Percentiles rank a stretch among this genome's conserved stretches.
phyloP scores from a whole-genome alignment of 805 yeast genomes.

The Yarrowia sp. region DNA sequence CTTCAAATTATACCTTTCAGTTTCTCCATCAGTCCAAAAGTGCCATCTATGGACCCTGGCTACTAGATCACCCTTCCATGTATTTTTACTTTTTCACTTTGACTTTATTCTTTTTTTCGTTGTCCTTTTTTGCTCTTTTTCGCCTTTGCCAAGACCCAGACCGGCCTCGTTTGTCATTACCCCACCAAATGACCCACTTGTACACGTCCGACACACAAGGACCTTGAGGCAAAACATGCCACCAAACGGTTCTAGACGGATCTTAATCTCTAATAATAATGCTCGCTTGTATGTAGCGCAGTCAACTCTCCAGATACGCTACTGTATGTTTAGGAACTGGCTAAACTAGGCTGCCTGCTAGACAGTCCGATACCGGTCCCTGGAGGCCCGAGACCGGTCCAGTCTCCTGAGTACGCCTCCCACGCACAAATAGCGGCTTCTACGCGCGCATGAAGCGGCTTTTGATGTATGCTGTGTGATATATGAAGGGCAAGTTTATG shows the following conservation, averaged over 20 bases:
- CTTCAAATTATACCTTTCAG: neutral
- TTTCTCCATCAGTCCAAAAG: neutral
- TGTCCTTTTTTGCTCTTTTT: neutral
- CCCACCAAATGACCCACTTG: constrained; percentile 1
- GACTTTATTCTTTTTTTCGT: neutral
- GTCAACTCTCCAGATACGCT: neutral
- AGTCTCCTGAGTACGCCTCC: neutral
- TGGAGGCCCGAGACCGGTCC: neutral
- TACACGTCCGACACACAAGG: constrained; percentile 2
- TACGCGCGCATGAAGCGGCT: constrained; percentile 16
- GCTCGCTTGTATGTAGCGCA: neutral
- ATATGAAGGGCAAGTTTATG: constrained; percentile 15
- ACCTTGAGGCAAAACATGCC: neutral
- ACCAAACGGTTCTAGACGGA: constrained; percentile 7
- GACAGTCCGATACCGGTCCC: neutral
- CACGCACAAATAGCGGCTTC: constrained; percentile 8
- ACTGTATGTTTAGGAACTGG: neutral
- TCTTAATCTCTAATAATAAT: neutral
- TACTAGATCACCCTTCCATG: neutral
- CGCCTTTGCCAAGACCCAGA: neutral
- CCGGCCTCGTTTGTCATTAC: neutral
- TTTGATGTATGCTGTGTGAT: constrained; percentile 3
- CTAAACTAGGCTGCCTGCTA: neutral
- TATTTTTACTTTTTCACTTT: neutral
- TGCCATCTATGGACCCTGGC: neutral